Base-by-base conservation (phyloP, 257 asterid species). In the Plantago ovata region DNA sequence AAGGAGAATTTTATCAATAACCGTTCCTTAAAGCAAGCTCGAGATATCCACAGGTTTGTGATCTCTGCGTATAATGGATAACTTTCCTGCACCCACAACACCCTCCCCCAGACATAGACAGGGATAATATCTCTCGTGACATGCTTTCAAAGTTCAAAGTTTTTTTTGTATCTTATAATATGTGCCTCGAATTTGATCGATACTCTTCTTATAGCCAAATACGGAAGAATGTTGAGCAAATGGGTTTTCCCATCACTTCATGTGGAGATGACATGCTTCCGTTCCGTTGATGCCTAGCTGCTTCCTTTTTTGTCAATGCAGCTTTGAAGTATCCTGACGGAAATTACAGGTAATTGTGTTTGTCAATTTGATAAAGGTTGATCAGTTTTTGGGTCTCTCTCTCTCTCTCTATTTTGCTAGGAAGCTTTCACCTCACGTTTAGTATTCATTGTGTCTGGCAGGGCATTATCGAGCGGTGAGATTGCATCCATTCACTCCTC, bases 241-340 rank as follows among this genome's bases (percentile, higher is more conserved):
- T 88, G 94, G 94, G 94, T 53, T 80, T 85, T 43, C 54, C 39
- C 33, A 56, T 84, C 58, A 60, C 84, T 64, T 92, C 98, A 38
- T 92, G 98, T 56, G 97, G 92, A 58, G 95, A 85, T 10, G 98
- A 92, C 67, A 71, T 63, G 66, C 87, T 82, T 68, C 77, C 74
- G 21, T 77, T 92, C 53, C 84, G 90, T 16, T 81, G 94, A 76
- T 83, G 96, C 78, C 69, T 92, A 28, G 93, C 96, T 42, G 96
- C 95, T 61, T 80, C 98, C 10, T 92, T 92, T 74, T 92, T 92
- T 58, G 90, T 92, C 13, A 92, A 88, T 72, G 97, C 94, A 40
- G 98, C 95, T 63, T 62, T 83, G 75, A 92, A 88, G 75, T 95
- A 85, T 74, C 95, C 98, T 23, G 97, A 84, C 66, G 94, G 95